A percentile compares a stretch with the other conserved stretches of the same genome.
These are phyloP conservation scores for Tetrapisispora arboricola DNA, from an alignment of 805 yeast species.

Conservation along the genomic window DNA sequence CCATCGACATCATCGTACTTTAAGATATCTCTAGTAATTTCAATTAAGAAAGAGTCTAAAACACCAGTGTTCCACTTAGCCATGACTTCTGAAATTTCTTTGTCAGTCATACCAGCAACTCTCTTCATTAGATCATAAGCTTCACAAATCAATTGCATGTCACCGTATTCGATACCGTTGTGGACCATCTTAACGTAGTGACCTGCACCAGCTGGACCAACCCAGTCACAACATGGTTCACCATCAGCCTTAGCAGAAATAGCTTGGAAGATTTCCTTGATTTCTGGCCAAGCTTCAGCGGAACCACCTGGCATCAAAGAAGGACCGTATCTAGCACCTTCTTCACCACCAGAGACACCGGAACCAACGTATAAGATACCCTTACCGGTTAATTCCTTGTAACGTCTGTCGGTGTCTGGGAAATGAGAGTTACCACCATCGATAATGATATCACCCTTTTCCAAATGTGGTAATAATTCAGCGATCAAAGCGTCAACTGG, in stretches of 20 bases:
- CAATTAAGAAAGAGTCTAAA: slow-evolving; percentile 91
- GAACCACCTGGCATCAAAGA: slow-evolving; percentile 99
- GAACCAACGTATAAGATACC: slow-evolving; percentile 93
- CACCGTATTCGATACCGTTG: slow-evolving; percentile 99
- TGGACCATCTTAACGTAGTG: slow-evolving; percentile 99
- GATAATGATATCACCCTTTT: slow-evolving; percentile 94
- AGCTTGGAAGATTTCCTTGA: slow-evolving; percentile 91
- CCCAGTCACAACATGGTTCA: slow-evolving; percentile 99
- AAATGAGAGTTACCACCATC: slow-evolving; percentile 99
- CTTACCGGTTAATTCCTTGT: slow-evolving; percentile 73
- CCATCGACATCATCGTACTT: slow-evolving; percentile 85
- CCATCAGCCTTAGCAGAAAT: slow-evolving; percentile 95
- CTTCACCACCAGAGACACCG: slow-evolving; percentile 99
- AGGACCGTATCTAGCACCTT: slow-evolving; percentile 99
- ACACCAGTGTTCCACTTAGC: slow-evolving; percentile 95
- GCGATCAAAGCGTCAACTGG: slow-evolving; percentile 90
- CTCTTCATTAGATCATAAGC: slow-evolving; percentile 95
- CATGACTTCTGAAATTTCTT: slow-evolving; percentile 90
- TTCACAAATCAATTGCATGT: slow-evolving; percentile 97
- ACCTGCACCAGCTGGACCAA: slow-evolving; percentile 98
- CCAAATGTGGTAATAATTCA: slow-evolving; percentile 82
- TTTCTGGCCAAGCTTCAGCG: slow-evolving; percentile 96
- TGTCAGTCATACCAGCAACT: slow-evolving; percentile 79
- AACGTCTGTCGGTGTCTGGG: slow-evolving; percentile 98
- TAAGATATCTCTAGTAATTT: slow-evolving; percentile 92